These are phyloP conservation scores for Turritis glabra DNA, from an alignment of 345 rosid species.

Conservation along the genomic window DNA sequence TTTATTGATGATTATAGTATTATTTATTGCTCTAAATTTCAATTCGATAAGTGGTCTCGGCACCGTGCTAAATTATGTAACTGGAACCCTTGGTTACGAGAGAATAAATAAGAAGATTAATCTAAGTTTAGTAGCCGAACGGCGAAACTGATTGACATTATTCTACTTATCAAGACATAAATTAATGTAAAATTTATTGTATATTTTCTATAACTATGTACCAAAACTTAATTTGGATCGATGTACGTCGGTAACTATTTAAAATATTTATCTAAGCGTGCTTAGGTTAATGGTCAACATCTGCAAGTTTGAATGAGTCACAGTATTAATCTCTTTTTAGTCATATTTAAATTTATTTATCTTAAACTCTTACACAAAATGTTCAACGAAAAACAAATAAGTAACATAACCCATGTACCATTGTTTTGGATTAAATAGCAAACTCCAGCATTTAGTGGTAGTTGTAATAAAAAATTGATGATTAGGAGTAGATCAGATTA, in stretches of 20 bases:
- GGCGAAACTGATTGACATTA: background rate
- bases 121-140: conserved; percentile 1
- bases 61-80: conserved; percentile 21
- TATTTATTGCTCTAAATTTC: background rate
- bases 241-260: conserved; percentile 9
- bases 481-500: conserved; percentile 10
- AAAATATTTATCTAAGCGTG: background rate
- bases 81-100: conserved; percentile 9
- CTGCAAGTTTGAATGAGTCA: conserved; percentile 1
- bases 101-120: background rate
- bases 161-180: background rate
- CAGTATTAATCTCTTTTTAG: background rate
- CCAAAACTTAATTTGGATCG: conserved; percentile 17
- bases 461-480: background rate
- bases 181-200: background rate
- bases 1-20: background rate
- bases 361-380: background rate
- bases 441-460: conserved; percentile 22
- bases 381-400: background rate
- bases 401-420: background rate
- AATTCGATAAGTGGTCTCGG: background rate
- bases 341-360: background rate
- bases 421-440: background rate
- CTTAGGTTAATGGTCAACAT: conserved; percentile 30
- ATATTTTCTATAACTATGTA: background rate